A percentile compares a stretch with the other conserved stretches of the same genome.
Evolutionary conservation across 192 early-diverging fungal genomes (phyloP).

Genomic region (Gaertneriomyces semiglobifer): DNA sequence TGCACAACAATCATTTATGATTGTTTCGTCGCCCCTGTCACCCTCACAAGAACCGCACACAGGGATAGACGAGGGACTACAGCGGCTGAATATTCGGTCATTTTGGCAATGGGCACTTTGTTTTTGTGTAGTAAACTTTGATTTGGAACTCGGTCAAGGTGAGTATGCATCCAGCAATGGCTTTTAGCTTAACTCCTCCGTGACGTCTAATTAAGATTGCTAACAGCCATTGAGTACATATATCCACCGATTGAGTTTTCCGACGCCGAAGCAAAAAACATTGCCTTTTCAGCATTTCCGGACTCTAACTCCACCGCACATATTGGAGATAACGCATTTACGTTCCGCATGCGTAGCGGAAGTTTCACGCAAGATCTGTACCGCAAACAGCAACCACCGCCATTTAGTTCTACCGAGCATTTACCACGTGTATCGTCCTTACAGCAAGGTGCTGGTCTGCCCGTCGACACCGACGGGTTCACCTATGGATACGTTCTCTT

Average conservation of each 20-base stretch:
- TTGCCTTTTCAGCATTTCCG: constrained; percentile 56
- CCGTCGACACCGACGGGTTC: constrained; percentile 49
- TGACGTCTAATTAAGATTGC: not conserved
- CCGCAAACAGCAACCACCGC: constrained; percentile 23
- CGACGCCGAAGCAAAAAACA: constrained; percentile 45
- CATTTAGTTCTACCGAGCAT: not conserved
- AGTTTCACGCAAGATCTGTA: constrained; percentile 36
- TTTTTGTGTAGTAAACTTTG: constrained; percentile 51
- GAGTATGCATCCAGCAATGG: not conserved
- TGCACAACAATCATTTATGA: constrained; percentile 5
- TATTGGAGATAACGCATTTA: constrained; percentile 46
- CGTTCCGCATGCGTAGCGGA: constrained; percentile 50
- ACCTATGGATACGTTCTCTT: constrained; percentile 93
- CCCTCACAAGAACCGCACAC: constrained; percentile 1
- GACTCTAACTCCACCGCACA: constrained; percentile 54
- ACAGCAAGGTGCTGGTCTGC: constrained; percentile 27
- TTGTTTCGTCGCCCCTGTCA: constrained; percentile 9
- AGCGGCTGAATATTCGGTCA: constrained; percentile 25
- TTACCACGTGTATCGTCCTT: not conserved
- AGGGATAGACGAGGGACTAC: constrained; percentile 14
- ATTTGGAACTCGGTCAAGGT: constrained; percentile 53
- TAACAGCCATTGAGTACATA: constrained; percentile 44
- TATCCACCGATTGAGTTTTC: constrained; percentile 48
- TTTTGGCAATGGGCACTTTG: constrained; percentile 50
- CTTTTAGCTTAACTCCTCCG: not conserved